Conservation (phyloP, 2,329 filamentous ascomycete species). For the Claviceps cyperi region DNA sequence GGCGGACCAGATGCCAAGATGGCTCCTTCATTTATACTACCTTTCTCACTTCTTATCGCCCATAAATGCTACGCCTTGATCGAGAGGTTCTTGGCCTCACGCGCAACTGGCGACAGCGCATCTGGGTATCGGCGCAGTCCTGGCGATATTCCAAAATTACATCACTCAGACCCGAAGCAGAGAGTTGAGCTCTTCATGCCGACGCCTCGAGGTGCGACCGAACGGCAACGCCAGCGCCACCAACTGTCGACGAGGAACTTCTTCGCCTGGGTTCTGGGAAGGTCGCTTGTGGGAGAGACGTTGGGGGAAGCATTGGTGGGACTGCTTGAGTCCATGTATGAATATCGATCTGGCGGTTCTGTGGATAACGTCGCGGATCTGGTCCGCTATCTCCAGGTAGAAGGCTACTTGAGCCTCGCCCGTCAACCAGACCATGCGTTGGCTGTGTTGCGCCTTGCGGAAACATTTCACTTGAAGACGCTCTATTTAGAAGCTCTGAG, state of each 20-base stretch:
- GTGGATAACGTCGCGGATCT: conserved; percentile 38
- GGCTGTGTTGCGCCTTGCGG: conserved; percentile 52
- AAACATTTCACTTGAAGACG: conserved; percentile 46
- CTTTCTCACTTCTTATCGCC: conserved; percentile 40
- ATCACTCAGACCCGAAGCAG: conserved; percentile 15
- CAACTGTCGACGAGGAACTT: conserved; percentile 61
- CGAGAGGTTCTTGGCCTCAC: conserved; percentile 28
- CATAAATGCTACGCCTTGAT: conserved; percentile 48
- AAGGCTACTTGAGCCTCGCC: conserved; percentile 55
- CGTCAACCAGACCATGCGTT: conserved; percentile 54
- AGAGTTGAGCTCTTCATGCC: conserved; percentile 55
- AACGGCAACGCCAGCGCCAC: conserved; percentile 42
- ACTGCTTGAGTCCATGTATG: conserved; percentile 49
- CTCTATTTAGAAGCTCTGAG: conserved; percentile 61
- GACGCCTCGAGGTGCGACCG: conserved; percentile 37
- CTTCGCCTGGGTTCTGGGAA: conserved; percentile 54
- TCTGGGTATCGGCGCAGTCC: conserved; percentile 10
- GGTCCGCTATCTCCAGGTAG: conserved; percentile 45
- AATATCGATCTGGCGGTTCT: conserved; percentile 46
- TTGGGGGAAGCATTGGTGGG: conserved; percentile 50
- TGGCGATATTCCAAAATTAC: conserved; percentile 19
- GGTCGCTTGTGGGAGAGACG: conserved; percentile 51
- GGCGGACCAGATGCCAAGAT: conserved; percentile 43
- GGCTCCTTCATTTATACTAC: conserved; percentile 54
- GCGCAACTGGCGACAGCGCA: conserved; percentile 15